Base-by-base conservation (phyloP, 202 grass and related monocot species). In the Schoenoplectus triqueter region DNA sequence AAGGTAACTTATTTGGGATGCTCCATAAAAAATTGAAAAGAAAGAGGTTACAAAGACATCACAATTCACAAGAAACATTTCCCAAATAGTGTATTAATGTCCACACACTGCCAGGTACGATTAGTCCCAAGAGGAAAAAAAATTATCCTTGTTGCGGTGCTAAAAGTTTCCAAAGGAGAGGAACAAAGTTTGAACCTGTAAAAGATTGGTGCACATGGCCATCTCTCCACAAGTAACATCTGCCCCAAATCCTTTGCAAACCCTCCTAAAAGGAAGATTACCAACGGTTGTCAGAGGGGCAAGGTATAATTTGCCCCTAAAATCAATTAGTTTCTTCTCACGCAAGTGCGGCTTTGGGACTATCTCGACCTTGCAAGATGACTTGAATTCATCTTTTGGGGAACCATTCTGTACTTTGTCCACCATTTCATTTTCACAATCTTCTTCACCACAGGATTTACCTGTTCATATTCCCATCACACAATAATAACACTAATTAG, bases 151-250 rank as follows among this genome's bases (percentile, higher is more conserved):
- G 19, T 76, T 51, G 9, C 49, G 49, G 2, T n/a, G n/a, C 49
- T 54, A 21, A 56, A 39, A 44, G 6, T 9, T 56, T 76, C 14
- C 56, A 5, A 5, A 52, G 13, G 13, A n/a, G 52, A 68, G 31
- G 10, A 84, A 47, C 57, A 76, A 81, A 45, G 6, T 47, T 31
- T 65, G 80, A 47, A 94, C 95, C 92, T 98, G 92, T 87, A 98
- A 90, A 86, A 98, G 92, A 92, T 98, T 98, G 69, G 92, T 89
- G 78, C 95, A 95, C 95, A 98, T 95, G 70, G 95, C 91, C 95
- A 98, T 98, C 87, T 98, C 95, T 87, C 95, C 95, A 69, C 95
- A 98, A 77, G 95, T 98, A 90, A 98, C 84, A 90, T 98, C 92
- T 80, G 89, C 95, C 80, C 95, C 95, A 79, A 95, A 88, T 79